Evolutionary conservation across 768 basidiomycete species (phyloP).

Genomic region (Tricholoma matsutake): DNA sequence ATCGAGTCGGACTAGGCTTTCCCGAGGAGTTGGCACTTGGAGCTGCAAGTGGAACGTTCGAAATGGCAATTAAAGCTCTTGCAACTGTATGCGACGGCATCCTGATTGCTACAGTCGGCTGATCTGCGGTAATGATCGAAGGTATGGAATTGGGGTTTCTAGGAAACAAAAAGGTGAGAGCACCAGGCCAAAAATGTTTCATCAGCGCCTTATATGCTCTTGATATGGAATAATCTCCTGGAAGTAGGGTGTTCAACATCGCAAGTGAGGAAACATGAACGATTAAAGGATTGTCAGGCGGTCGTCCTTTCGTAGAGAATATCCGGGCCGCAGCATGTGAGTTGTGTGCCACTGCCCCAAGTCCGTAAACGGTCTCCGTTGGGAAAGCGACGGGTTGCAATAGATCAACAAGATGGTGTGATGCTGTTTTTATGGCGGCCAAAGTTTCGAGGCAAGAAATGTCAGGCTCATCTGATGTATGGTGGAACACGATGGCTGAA

Average conservation of each 20-base stretch:
- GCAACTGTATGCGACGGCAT: slow-evolving; percentile 96
- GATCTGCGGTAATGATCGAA: slow-evolving; percentile 72
- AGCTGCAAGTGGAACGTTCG: slow-evolving; percentile 80
- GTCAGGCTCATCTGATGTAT: slow-evolving; percentile 40
- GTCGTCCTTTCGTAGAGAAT: slow-evolving; percentile 87
- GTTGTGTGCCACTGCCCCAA: slow-evolving; percentile 83
- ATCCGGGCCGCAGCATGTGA: slow-evolving; percentile 64
- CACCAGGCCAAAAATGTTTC: slow-evolving; percentile 90
- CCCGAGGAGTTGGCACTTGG: slow-evolving; percentile 95
- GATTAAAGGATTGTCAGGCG: slow-evolving; percentile 95
- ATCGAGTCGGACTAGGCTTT: slow-evolving; percentile 89
- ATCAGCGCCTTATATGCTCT: slow-evolving; percentile 72
- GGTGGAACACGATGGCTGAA: slow-evolving; percentile 53
- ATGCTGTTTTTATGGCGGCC: slow-evolving; percentile 52
- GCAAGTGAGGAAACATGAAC: slow-evolving; percentile 85
- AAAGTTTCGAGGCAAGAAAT: slow-evolving; percentile 51
- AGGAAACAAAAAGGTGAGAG: slow-evolving; percentile 90
- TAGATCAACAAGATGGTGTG: slow-evolving; percentile 47
- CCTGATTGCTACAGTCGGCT: slow-evolving; percentile 81
- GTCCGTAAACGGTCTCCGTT: slow-evolving; percentile 97
- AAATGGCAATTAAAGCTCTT: slow-evolving; percentile 76
- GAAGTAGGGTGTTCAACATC: slow-evolving; percentile 81
- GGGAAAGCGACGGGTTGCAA: slow-evolving; percentile 79
- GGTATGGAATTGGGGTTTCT: slow-evolving; percentile 60
- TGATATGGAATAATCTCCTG: slow-evolving; percentile 58